Conservation (phyloP, 371 early-diverging fungal genomes). For the Circinella umbellata region DNA sequence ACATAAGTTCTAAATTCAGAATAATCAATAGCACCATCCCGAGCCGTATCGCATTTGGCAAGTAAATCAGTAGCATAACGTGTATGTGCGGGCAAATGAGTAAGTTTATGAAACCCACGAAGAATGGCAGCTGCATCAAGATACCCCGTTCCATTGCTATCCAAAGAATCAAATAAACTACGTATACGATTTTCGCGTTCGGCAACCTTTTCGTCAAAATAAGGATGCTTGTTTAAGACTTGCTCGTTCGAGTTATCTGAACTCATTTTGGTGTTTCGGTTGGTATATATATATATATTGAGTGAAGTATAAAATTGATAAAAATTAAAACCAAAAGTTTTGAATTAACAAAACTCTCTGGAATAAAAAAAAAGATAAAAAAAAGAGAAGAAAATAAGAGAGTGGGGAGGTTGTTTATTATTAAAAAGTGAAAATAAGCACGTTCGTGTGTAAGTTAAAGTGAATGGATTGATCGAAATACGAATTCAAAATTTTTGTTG, state of each 20-base stretch:
- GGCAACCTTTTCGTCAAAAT: slow-evolving; percentile 51
- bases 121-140: slow-evolving; percentile 56
- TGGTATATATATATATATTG: not conserved
- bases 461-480: too few relatives aligned
- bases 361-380: not conserved
- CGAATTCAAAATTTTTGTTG: too few relatives aligned
- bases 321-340: not conserved
- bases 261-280: not conserved
- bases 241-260: not conserved
- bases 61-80: slow-evolving; percentile 58
- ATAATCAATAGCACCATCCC: slow-evolving; percentile 68
- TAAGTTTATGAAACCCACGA: slow-evolving; percentile 50
- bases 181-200: slow-evolving; percentile 53
- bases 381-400: not conserved
- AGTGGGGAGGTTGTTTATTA: slow-evolving; percentile 6
- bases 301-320: not conserved
- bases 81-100: slow-evolving; percentile 55
- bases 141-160: slow-evolving; percentile 44
- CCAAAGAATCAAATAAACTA: slow-evolving; percentile 52
- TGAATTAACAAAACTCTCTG: not conserved
- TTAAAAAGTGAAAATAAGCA: not conserved
- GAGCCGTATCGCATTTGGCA: slow-evolving; percentile 61
- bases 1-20: slow-evolving; percentile 77
- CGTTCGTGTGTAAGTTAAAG: too few relatives aligned
- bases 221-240: slow-evolving; percentile 31